Evolutionary conservation across 148 eudicot genomes (phyloP).

Genomic region (Dysphania ambrosioides): DNA sequence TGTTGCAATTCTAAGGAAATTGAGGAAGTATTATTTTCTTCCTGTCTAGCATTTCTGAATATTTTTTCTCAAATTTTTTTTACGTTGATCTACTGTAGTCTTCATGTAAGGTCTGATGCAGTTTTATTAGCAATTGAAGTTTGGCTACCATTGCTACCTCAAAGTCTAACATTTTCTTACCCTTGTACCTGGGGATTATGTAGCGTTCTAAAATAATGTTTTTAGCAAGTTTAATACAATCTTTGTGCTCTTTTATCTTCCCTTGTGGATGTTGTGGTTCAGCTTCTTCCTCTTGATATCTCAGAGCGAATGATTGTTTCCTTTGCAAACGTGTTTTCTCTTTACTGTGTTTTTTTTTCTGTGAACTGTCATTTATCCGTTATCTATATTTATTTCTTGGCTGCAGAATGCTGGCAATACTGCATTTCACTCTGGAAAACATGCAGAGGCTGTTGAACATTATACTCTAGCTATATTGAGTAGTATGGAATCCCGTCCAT

Average conservation of each 20-base stretch:
- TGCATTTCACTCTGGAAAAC: conserved; percentile 71
- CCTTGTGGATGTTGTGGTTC: background rate
- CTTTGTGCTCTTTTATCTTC: background rate
- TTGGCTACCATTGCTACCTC: too few species aligned
- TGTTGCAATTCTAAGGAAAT: too few species aligned
- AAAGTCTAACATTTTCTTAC: too few species aligned
- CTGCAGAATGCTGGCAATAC: conserved; percentile 77
- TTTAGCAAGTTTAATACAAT: background rate
- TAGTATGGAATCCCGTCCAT: conserved; percentile 67
- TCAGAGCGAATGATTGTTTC: background rate
- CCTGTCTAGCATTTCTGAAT: too few species aligned
- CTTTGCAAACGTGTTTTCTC: background rate
- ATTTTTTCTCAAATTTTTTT: too few species aligned
- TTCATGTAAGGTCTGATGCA: too few species aligned
- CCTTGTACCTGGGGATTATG: too few species aligned
- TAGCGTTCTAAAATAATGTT: too few species aligned
- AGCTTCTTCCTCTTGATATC: background rate
- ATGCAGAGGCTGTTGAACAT: conserved; percentile 81
- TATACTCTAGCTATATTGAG: conserved; percentile 70
- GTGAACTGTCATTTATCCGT: background rate
- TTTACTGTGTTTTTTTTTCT: background rate
- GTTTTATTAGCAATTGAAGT: too few species aligned
- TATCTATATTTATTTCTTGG: conserved; percentile 17
- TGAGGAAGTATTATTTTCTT: too few species aligned
- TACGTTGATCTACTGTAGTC: too few species aligned